Percentiles rank a stretch among this genome's conserved stretches.
Conservation (phyloP, 2,329 filamentous ascomycete species). For the Aulographum hederae region DNA sequence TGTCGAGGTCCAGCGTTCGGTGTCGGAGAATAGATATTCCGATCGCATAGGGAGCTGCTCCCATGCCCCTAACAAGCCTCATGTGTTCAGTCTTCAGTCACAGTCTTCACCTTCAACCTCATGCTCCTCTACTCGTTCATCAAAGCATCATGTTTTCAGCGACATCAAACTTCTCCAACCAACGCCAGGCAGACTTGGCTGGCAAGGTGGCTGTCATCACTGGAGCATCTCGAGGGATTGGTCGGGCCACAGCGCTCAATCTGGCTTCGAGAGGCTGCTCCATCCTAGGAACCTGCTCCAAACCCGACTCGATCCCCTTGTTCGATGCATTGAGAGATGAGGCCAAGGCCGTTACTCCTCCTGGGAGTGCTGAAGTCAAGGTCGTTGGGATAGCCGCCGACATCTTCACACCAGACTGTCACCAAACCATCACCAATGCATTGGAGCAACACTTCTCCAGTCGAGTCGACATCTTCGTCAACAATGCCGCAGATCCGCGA, state of each 20-base stretch:
- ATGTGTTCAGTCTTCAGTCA: too few relatives aligned
- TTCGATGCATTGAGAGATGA: constrained; percentile 10
- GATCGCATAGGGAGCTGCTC: too few relatives aligned
- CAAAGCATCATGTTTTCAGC: too few relatives aligned
- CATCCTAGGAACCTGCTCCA: constrained; percentile 16
- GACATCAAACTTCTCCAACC: too few relatives aligned
- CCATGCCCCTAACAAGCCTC: too few relatives aligned
- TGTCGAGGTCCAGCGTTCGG: too few relatives aligned
- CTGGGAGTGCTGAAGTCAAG: too few relatives aligned
- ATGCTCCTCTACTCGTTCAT: too few relatives aligned
- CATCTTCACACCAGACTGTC: constrained; percentile 13
- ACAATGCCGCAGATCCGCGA: constrained; percentile 14
- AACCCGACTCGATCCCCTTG: constrained; percentile 6
- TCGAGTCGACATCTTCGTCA: constrained; percentile 17
- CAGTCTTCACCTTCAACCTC: too few relatives aligned
- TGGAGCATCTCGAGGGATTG: not conserved
- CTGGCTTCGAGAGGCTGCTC: constrained; percentile 11
- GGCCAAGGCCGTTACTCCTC: constrained; percentile 6
- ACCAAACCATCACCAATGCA: constrained; percentile 11
- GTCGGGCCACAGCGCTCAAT: not conserved
- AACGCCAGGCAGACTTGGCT: constrained; percentile 3
- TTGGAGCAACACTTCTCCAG: constrained; percentile 9
- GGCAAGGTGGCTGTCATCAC: constrained; percentile 3
- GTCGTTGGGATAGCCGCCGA: constrained; percentile 14
- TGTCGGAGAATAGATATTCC: too few relatives aligned